These are phyloP conservation scores for Rubus parviflorus DNA, from an alignment of 306 rosid species.

Conservation along the genomic window DNA sequence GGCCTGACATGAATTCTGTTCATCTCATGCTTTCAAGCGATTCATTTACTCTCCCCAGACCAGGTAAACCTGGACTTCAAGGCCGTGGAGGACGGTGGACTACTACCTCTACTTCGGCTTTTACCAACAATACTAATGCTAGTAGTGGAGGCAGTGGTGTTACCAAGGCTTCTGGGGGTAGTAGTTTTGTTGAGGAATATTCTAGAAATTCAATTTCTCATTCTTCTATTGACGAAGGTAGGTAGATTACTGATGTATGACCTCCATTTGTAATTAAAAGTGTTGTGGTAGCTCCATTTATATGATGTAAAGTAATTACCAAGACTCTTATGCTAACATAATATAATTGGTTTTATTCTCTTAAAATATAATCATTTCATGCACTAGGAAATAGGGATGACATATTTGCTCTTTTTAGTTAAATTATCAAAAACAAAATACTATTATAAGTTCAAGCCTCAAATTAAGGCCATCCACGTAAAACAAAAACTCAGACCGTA, in stretches of 20 bases:
- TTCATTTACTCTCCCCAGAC: constrained; percentile 71
- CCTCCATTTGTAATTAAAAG: neutral
- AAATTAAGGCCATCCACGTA: constrained; percentile 1
- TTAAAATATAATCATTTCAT: neutral
- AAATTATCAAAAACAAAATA: neutral
- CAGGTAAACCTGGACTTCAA: constrained; percentile 73
- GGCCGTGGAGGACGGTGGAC: constrained; percentile 75
- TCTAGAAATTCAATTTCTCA: constrained; percentile 75
- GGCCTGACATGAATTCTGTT: constrained; percentile 86
- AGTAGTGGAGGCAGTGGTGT: constrained; percentile 35
- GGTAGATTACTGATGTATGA: constrained; percentile 44
- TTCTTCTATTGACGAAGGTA: constrained; percentile 76
- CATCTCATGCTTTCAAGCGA: constrained; percentile 84
- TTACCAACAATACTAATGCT: constrained; percentile 54
- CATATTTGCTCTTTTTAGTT: neutral
- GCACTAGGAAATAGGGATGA: neutral
- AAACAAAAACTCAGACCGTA: neutral
- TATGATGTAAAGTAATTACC: neutral
- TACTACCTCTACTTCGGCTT: constrained; percentile 46
- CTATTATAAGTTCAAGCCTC: constrained; percentile 12
- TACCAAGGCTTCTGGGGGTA: constrained; percentile 56
- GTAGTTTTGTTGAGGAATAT: constrained; percentile 59
- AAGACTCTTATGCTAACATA: neutral
- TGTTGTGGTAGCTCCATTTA: neutral
- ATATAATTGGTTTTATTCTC: neutral